These are phyloP conservation scores for Monosiga brevicollis DNA, from an alignment of 78 protist species.

Conservation along the genomic window DNA sequence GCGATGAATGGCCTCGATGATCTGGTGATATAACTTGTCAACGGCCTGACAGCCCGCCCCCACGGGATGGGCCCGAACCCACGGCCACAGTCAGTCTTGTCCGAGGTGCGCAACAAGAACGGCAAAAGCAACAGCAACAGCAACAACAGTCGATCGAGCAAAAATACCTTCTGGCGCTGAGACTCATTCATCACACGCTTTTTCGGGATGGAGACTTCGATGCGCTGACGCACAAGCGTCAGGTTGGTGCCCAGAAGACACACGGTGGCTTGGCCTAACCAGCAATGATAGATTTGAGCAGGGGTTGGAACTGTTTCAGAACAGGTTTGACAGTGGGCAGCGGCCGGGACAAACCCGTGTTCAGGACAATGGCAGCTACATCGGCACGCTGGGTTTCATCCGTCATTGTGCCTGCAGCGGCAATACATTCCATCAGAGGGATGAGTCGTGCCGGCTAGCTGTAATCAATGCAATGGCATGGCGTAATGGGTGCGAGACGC, in stretches of 20 bases:
- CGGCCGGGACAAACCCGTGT: slow-evolving; percentile 11
- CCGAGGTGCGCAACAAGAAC: background rate
- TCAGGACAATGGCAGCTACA: slow-evolving; percentile 59
- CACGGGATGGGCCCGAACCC: background rate
- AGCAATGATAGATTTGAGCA: background rate
- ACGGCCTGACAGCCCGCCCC: slow-evolving; percentile 4
- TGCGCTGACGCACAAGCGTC: slow-evolving; percentile 59
- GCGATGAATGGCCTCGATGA: slow-evolving; percentile 48
- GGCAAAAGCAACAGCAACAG: too few relatives aligned
- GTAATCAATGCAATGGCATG: too few relatives aligned
- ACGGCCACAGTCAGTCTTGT: background rate
- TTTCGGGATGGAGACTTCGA: slow-evolving; percentile 41
- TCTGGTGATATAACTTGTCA: slow-evolving; percentile 42
- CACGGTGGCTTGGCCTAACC: slow-evolving; percentile 59
- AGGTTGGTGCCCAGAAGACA: slow-evolving; percentile 62
- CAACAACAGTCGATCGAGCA: background rate
- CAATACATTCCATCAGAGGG: too few relatives aligned
- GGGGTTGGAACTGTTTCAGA: background rate
- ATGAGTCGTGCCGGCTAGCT: too few relatives aligned
- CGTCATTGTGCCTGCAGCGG: too few relatives aligned
- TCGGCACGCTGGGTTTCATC: slow-evolving; percentile 60
- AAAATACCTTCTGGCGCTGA: background rate
- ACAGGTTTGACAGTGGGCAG: background rate
- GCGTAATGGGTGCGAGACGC: too few relatives aligned
- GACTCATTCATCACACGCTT: slow-evolving; percentile 22